Evolutionary conservation across 176 grass and related monocot genomes (phyloP), one percentile per base, ranked within the genome.

Genomic region (Carex cristatella): DNA sequence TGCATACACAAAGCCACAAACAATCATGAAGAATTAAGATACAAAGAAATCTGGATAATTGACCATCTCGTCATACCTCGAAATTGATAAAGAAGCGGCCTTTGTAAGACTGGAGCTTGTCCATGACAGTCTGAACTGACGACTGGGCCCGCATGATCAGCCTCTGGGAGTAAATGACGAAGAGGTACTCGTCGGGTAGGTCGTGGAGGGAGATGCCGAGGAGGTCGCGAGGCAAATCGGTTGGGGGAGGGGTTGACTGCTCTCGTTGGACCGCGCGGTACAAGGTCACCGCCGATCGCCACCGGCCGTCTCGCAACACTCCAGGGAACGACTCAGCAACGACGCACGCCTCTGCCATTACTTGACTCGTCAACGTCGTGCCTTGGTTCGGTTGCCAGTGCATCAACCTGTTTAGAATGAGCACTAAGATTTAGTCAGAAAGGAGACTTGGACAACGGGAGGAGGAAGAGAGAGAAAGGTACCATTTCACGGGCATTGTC

Each of bases 101-200:
- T 81, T 92, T 99, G 85, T 95, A 99, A 51, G 93, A 94, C 89
- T 94, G 93, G 35, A 99, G 91, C 89, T 95, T 99, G 46, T 99
- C 96, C 89, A 99, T 95, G 84, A 99, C 85, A 61, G 83, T 79
- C 68, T 94, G 90, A 32, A 95, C 89, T 6, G 90, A 88, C 1
- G 86, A 86, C n/a, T 92, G 91, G 0, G 93, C 88, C 77, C 91
- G 89, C 11, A 99, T 83, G 86, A 93, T 84, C 65, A 98, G 85
- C 31, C 87, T 87, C 57, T 94, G 88, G 2, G 79, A 35, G 13
- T 88, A 88, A 28, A 95, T 67, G 69, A 98, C 86, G 83, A 94
- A 95, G 88, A 92, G 93, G 88, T 91, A 98, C 32, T 85, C 85
- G 1, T 84, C 81, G 6, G 91, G 96, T 15, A 86, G 91, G 54